A percentile compares a stretch with the other conserved stretches of the same genome.
Evolutionary conservation across 805 yeast genomes (phyloP).

Genomic region (Blastobotrys terrestris): DNA sequence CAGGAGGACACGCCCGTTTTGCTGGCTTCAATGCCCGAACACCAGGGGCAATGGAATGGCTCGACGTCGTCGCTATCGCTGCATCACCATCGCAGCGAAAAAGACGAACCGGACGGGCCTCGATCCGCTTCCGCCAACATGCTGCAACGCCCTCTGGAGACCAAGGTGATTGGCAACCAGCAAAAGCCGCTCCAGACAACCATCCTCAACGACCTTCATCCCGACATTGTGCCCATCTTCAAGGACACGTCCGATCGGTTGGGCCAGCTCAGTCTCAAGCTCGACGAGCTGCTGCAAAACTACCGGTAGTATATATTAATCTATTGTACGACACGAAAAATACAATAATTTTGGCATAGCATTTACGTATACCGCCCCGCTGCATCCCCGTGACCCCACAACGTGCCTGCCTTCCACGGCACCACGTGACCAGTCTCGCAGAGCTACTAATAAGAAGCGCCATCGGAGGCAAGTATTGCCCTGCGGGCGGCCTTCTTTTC

Average conservation of each 20-base stretch:
- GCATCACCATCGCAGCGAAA: background rate
- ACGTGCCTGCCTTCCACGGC: too few relatives aligned
- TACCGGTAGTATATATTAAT: conserved; percentile 5
- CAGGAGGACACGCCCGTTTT: conserved; percentile 11
- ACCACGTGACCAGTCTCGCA: background rate
- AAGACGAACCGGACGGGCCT: background rate
- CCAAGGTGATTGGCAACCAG: background rate
- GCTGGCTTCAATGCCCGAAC: conserved; percentile 3
- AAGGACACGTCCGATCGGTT: conserved; percentile 21
- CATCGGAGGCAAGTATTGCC: background rate
- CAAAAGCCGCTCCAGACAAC: background rate
- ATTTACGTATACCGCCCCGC: too few relatives aligned
- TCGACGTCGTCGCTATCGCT: conserved; percentile 11
- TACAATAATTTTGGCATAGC: too few relatives aligned
- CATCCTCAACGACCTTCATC: conserved; percentile 17
- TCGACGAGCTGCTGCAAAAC: conserved; percentile 9
- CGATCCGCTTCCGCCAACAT: background rate
- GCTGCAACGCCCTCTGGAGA: background rate
- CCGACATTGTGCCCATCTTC: conserved; percentile 22
- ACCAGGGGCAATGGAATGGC: conserved; percentile 2
- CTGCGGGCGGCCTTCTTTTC: background rate
- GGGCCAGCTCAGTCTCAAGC: conserved; percentile 17
- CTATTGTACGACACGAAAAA: too few relatives aligned
- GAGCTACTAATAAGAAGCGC: background rate
- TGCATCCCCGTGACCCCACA: too few relatives aligned